These are phyloP conservation scores for Fusarium sp. DNA, from an alignment of 2,329 filamentous ascomycete genomes.

Conservation along the genomic window DNA sequence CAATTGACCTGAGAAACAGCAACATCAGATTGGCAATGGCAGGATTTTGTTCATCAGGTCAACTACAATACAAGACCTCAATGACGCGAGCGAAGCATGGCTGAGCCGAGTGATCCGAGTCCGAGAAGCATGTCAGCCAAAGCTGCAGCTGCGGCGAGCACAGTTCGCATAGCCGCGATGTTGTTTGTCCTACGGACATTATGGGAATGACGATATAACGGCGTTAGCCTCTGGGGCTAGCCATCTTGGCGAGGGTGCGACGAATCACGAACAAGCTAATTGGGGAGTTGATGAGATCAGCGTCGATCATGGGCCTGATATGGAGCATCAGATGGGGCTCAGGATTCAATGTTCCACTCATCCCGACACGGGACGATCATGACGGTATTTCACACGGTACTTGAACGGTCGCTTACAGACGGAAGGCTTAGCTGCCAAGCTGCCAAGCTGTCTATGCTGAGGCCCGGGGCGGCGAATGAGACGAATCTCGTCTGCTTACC, in stretches of 20 bases:
- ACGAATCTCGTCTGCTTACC: background rate
- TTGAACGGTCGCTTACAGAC: background rate
- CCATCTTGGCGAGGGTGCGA: background rate
- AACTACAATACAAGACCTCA: background rate
- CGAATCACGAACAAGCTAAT: background rate
- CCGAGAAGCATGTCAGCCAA: background rate
- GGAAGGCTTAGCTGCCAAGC: background rate
- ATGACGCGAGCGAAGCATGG: background rate
- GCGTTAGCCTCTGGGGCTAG: background rate
- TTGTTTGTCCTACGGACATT: background rate
- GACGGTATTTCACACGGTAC: background rate
- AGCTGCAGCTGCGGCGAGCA: background rate
- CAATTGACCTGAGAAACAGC: background rate
- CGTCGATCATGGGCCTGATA: background rate
- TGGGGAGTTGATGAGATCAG: background rate
- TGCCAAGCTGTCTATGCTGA: background rate
- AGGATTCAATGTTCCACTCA: background rate
- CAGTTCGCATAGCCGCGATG: background rate
- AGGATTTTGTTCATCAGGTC: background rate
- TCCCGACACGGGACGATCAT: background rate
- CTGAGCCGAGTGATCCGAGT: conserved; percentile 6
- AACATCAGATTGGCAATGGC: background rate
- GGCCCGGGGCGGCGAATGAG: background rate
- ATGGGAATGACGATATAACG: background rate
- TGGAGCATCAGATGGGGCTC: background rate